Base-by-base conservation (phyloP, 202 grass and related monocot species). In the Sporobolus alterniflorus region DNA sequence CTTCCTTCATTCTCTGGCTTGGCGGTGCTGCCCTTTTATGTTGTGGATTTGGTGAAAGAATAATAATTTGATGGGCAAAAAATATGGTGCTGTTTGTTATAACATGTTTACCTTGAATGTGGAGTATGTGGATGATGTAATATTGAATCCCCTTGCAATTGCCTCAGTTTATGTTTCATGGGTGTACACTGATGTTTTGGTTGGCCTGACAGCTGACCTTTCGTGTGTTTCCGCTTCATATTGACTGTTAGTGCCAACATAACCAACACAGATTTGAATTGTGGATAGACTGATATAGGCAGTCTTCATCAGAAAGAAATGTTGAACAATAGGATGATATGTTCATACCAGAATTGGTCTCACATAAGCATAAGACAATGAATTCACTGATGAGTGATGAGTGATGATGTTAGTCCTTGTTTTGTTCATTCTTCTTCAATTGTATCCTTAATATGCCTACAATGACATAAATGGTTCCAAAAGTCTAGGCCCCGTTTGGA, bases 41-140 rank as follows among this genome's bases (percentile, higher is more conserved):
- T 78, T 79, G 42, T 46, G 62, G 52, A 79, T 83, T 87, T 83
- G 61, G 74, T 83, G 54, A 69, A 75, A 78, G 50, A 86, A 90
- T 86, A 90, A 90, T 83, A 26, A 79, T 83, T 73, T 65, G 68
- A 70, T 87, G 74, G 47, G 74, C 68, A 90, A 90, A 90, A 68
- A 67, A n/a, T n/a, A n/a, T 78, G 70, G 59, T 24, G 71, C 54
- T 85, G 21, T 83, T 75, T 63, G 51, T 77, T 33, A 39, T 39
- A 83, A 82, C 79, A 62, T 69, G 56, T 52, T 34, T 16, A 44
- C 50, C 61, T 74, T 25, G 32, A 72, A 52, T 86, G 59, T 82
- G 71, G 65, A 72, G 30, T 71, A 49, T 71, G 49, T 51, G 79
- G 67, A 90, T 79, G 59, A 44, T 90, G 79, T 90, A 83, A 90